Base-by-base conservation (phyloP, 2,329 filamentous ascomycete genomes). In the Epichloe sylvatica region DNA sequence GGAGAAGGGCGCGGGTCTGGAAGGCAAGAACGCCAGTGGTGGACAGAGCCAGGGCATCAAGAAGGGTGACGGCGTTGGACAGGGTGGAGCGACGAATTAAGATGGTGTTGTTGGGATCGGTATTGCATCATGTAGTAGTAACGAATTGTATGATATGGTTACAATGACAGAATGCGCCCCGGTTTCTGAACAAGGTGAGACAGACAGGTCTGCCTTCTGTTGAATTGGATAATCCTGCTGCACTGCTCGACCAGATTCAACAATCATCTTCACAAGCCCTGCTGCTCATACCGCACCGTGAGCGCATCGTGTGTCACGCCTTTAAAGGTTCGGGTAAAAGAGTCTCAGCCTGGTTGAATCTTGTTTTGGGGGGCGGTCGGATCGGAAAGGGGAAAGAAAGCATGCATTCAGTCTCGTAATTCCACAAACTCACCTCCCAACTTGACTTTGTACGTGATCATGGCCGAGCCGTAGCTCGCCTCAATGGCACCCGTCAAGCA, bases 1-100 rank as follows among this genome's bases (percentile, higher is more conserved):
- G 4, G 71, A 74, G 51, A 64, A 72, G 50, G 74, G 73, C 11
- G 56, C 58, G 1, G 72, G 60, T 0, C 53, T 76, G 2, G 52
- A 64, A 39, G 70, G 64, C 47, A 43, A 61, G 52, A 61, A 62
- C 34, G 71, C 71, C 40, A 71, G 69, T 51, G 72, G 68, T 5
- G 72, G 73, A 5, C 55, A 64, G 45, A 71, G 69, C 57, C 63
- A 70, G 53, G 70, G 71, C 13, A 56, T 70, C 37, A 64, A 67
- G 55, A 46, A 67, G 52, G 70, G 69, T 4, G 58, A 60, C 2
- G 52, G 67, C 19, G 65, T 63, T 4, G 71, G 70, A 21, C 71
- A 74, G 59, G 71, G 71, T 33, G 30, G 30, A 30, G 30, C 30
- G 3, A 49, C 50, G 30, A 59, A 55, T 38, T 58, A 47, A 52